These are phyloP conservation scores for Mediolabrus comicus DNA, from an alignment of 108 stramenopile species.

Conservation along the genomic window DNA sequence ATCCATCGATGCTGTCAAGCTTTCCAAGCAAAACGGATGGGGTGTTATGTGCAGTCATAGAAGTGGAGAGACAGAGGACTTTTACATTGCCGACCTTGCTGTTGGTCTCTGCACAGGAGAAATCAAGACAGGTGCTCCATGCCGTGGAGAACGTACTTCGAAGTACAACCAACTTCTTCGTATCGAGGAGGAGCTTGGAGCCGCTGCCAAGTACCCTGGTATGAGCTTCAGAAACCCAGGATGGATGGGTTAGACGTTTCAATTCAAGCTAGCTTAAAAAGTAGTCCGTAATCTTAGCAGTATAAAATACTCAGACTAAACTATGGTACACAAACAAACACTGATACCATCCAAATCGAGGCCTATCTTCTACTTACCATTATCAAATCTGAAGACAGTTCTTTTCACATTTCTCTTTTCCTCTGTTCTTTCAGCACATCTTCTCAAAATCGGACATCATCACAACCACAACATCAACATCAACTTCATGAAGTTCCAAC, in stretches of 20 bases:
- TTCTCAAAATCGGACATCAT: no score
- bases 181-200: constrained; percentile 79
- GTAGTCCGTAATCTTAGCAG: not conserved
- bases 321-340: no score
- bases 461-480: not conserved
- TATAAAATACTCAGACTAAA: not conserved
- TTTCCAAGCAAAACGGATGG: constrained; percentile 99
- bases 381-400: no score
- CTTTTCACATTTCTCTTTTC: no score
- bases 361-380: no score
- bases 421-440: no score
- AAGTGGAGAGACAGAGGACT: constrained; percentile 98
- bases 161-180: constrained; percentile 97
- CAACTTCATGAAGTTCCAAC: no score
- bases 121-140: constrained; percentile 99
- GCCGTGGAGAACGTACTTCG: constrained; percentile 97
- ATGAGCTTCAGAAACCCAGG: constrained; percentile 83
- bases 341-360: no score
- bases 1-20: constrained; percentile 97
- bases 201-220: constrained; percentile 76
- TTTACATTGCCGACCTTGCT: constrained; percentile 99
- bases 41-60: constrained; percentile 99
- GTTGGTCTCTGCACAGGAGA: constrained; percentile 99
- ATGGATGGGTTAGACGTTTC: constrained; percentile 87
- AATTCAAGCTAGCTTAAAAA: no score